Conservation (phyloP, 495 filamentous ascomycete species). For the Penicillium simplicissimum region DNA sequence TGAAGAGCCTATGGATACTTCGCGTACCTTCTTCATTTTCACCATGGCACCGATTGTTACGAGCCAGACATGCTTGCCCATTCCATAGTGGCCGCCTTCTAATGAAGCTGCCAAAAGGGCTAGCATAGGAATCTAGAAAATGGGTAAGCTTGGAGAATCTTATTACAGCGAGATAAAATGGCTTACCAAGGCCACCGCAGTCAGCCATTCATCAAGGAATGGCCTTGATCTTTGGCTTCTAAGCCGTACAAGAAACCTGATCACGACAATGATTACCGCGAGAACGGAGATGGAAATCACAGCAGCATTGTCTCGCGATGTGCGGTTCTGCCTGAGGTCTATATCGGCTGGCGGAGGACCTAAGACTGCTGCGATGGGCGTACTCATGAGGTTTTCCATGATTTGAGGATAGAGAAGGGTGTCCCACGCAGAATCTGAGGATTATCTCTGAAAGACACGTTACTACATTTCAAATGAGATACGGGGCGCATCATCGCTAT, state of each 20-base stretch:
- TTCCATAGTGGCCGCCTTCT: constrained; percentile 15
- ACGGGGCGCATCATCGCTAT: not conserved
- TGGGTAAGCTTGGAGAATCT: not conserved
- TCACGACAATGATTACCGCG: not conserved
- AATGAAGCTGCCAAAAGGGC: not conserved
- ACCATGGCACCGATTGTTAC: constrained; percentile 7
- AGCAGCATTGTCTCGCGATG: constrained; percentile 9
- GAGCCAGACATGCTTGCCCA: constrained; percentile 26
- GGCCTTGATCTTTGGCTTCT: constrained; percentile 8
- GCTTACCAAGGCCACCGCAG: constrained; percentile 6
- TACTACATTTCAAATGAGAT: too few species aligned
- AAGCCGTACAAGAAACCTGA: constrained; percentile 15
- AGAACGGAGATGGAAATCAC: constrained; percentile 13
- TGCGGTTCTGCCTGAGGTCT: constrained; percentile 14
- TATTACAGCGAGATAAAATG: not conserved
- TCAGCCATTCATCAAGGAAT: constrained; percentile 18
- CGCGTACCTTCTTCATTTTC: constrained; percentile 14
- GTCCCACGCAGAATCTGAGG: too few species aligned
- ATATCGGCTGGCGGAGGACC: constrained; percentile 15
- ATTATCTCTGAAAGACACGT: too few species aligned
- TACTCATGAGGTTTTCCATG: constrained; percentile 2
- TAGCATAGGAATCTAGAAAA: constrained; percentile 2
- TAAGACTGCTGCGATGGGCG: constrained; percentile 5
- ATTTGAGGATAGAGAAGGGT: not conserved
- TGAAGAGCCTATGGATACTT: not conserved